Evolutionary conservation across 2,329 filamentous ascomycete genomes (phyloP).

Genomic region (Pochonia chlamydosporia): DNA sequence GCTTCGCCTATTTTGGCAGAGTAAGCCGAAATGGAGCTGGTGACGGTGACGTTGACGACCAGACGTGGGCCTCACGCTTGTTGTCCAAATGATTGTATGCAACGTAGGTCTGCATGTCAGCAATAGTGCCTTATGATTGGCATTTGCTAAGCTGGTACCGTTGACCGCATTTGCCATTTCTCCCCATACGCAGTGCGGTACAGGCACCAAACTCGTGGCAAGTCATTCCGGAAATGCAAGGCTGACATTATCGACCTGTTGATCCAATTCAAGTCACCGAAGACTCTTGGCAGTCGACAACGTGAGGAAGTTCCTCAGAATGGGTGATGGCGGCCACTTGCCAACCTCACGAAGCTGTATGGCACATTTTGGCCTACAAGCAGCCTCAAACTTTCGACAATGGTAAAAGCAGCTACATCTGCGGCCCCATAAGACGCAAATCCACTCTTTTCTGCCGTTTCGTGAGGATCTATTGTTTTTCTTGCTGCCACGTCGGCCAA

Average conservation of each 20-base stretch:
- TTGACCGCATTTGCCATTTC: no score
- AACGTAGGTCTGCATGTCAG: no score
- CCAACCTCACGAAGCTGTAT: conserved; percentile 79
- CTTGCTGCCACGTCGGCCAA: conserved; percentile 52
- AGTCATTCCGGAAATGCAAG: not conserved
- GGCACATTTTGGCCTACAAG: conserved; percentile 83
- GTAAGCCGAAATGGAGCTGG: not conserved
- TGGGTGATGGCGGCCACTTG: conserved; percentile 42
- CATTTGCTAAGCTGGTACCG: no score
- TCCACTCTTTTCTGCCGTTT: conserved; percentile 66
- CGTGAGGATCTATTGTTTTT: conserved; percentile 60
- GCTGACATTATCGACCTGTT: not conserved
- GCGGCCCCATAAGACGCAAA: conserved; percentile 76
- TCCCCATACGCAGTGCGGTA: no score
- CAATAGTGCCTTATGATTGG: no score
- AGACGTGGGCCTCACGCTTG: no score
- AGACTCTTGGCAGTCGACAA: not conserved
- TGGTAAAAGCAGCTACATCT: conserved; percentile 78
- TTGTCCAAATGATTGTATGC: no score
- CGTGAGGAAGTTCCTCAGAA: not conserved
- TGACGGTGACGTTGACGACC: not conserved
- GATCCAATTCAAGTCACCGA: not conserved
- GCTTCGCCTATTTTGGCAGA: not conserved
- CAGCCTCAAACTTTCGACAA: conserved; percentile 71
- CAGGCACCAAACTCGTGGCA: no score